These are phyloP conservation scores for Zasmidium cellare DNA, from an alignment of 2,329 filamentous ascomycete species.

Conservation along the genomic window DNA sequence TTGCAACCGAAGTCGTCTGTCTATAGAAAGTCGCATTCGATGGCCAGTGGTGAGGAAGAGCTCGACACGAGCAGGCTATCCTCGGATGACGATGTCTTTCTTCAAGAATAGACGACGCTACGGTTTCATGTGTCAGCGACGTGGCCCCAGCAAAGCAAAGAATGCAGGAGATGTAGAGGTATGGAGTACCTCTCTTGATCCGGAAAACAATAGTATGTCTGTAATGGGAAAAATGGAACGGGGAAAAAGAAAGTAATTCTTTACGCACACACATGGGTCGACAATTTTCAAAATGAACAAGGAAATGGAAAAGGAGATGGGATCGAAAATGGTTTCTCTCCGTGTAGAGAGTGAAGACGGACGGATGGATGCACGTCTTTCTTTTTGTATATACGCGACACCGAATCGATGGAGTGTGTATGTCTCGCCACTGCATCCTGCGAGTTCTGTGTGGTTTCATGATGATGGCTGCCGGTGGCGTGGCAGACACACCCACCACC, in stretches of 20 bases:
- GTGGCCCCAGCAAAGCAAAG: neutral
- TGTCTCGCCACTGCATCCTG: no score
- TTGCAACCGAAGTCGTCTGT: neutral
- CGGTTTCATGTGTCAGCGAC: conserved; percentile 1
- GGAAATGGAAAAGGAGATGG: no score
- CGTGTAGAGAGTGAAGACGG: neutral
- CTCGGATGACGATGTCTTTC: neutral
- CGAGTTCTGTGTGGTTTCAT: neutral
- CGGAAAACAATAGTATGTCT: conserved; percentile 8
- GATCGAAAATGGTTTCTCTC: neutral
- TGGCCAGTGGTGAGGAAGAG: no score
- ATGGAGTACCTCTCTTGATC: neutral
- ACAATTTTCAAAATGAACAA: neutral
- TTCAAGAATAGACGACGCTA: neutral
- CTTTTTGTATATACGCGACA: neutral
- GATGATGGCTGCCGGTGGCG: neutral
- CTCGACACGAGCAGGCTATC: neutral
- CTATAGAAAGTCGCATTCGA: neutral
- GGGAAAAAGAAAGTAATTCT: neutral
- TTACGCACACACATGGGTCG: neutral
- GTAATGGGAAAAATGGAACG: conserved; percentile 4
- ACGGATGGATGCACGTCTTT: no score
- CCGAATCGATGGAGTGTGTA: neutral
- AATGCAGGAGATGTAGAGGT: neutral
- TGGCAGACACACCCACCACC: neutral